Evolutionary conservation across 768 basidiomycete genomes (phyloP).

Genomic region (Cantharellus anzutake): DNA sequence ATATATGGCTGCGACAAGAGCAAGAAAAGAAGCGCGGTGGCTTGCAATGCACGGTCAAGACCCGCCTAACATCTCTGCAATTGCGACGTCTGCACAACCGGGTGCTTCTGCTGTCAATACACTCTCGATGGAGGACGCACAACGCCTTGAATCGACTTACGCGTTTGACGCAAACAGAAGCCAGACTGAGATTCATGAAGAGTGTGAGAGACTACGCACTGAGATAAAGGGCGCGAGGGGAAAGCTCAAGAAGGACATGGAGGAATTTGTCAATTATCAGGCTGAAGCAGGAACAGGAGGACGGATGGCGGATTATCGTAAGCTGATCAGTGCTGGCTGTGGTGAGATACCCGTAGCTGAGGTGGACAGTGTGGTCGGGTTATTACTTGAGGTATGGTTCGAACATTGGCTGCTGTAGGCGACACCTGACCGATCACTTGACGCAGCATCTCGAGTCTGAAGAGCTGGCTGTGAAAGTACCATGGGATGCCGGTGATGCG

Average conservation of each 20-base stretch:
- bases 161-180: slow-evolving; percentile 38
- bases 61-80: not conserved
- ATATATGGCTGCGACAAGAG: slow-evolving; percentile 82
- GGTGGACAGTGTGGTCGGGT: slow-evolving; percentile 68
- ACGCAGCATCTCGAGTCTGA: too few relatives aligned
- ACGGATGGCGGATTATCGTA: slow-evolving; percentile 73
- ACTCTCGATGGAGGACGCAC: slow-evolving; percentile 24
- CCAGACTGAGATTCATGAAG: slow-evolving; percentile 31
- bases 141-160: slow-evolving; percentile 32
- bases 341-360: slow-evolving; percentile 73
- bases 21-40: slow-evolving; percentile 50
- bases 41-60: slow-evolving; percentile 19
- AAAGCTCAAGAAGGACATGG: slow-evolving; percentile 53
- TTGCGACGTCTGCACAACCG: slow-evolving; percentile 20
- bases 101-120: slow-evolving; percentile 15
- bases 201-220: slow-evolving; percentile 41
- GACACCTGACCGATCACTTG: too few relatives aligned
- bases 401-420: not conserved
- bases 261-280: slow-evolving; percentile 59
- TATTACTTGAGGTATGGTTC: slow-evolving; percentile 56
- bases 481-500: too few relatives aligned
- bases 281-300: slow-evolving; percentile 83
- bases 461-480: too few relatives aligned
- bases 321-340: slow-evolving; percentile 78
- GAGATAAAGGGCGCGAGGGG: slow-evolving; percentile 48